A percentile compares a stretch with the other conserved stretches of the same genome.
Evolutionary conservation across 1,139 yeast genomes (phyloP).

Genomic region (Eremothecium sinecaudum): DNA sequence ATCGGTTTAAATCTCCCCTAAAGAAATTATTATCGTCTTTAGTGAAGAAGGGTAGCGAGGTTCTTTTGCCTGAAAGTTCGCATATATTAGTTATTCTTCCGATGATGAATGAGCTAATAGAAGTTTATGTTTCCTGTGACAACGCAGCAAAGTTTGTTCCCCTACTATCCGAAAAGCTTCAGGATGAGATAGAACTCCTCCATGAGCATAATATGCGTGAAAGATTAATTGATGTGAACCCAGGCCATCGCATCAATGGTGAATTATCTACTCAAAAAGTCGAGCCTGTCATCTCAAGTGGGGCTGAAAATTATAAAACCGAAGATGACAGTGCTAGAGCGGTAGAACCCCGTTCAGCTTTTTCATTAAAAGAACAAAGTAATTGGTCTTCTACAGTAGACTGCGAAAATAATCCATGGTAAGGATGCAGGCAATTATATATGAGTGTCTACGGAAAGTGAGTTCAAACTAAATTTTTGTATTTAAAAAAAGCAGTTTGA

Average conservation of each 20-base stretch:
- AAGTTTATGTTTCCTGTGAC: constrained; percentile 52
- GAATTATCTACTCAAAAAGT: neutral
- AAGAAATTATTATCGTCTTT: constrained; percentile 36
- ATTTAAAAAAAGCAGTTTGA: too few species aligned
- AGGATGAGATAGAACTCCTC: constrained; percentile 58
- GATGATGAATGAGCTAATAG: constrained; percentile 48
- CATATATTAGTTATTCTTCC: constrained; percentile 41
- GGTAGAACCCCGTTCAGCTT: too few species aligned
- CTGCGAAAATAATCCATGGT: too few species aligned
- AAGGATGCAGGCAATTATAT: too few species aligned
- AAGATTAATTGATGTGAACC: constrained; percentile 9
- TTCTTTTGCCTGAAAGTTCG: constrained; percentile 17
- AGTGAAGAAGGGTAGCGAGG: constrained; percentile 16
- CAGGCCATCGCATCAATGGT: neutral
- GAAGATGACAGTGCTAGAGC: constrained; percentile 11
- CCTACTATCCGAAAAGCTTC: constrained; percentile 45
- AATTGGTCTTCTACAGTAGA: too few species aligned
- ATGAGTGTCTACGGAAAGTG: too few species aligned
- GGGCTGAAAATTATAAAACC: too few species aligned
- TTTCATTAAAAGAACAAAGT: too few species aligned
- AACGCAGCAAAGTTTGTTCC: constrained; percentile 46
- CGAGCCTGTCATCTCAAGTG: too few species aligned
- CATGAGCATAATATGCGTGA: constrained; percentile 34
- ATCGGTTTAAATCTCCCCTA: constrained; percentile 37
- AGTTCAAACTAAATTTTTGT: too few species aligned